phyloP scores from a whole-genome alignment of 495 filamentous ascomycete species.

The Trichoderma virens region DNA sequence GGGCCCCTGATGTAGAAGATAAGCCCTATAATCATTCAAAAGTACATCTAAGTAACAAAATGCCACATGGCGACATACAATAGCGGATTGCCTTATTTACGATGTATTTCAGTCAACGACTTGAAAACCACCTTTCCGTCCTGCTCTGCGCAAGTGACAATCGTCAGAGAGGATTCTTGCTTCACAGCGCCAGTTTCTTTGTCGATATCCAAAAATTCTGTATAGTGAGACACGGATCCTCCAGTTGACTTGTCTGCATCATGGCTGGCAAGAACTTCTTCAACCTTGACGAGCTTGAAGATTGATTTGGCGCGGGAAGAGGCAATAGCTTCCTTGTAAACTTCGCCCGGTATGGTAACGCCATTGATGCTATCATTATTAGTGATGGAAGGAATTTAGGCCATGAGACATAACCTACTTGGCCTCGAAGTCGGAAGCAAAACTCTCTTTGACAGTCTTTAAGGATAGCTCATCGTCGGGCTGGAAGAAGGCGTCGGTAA shows the following conservation, averaged over 20 bases:
- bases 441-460: not conserved
- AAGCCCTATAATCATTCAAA: too few relatives aligned
- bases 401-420: not conserved
- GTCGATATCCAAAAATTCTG: not conserved
- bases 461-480: not conserved
- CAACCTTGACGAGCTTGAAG: not conserved
- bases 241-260: not conserved
- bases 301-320: not conserved
- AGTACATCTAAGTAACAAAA: too few relatives aligned
- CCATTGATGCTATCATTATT: not conserved
- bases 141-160: not conserved
- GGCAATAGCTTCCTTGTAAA: not conserved
- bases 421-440: not conserved
- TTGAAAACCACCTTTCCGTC: not conserved
- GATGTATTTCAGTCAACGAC: not conserved
- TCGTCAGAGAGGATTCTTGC: not conserved
- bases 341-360: not conserved
- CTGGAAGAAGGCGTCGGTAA: not conserved
- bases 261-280: not conserved
- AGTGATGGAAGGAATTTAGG: not conserved
- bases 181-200: not conserved
- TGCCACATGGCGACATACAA: too few relatives aligned
- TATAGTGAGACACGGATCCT: not conserved
- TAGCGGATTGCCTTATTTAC: not conserved
- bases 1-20: too few relatives aligned